Evolutionary conservation across 2,329 filamentous ascomycete species (phyloP), one percentile per base, ranked within the genome.

Genomic region (Aspergillus quadricinctus): DNA sequence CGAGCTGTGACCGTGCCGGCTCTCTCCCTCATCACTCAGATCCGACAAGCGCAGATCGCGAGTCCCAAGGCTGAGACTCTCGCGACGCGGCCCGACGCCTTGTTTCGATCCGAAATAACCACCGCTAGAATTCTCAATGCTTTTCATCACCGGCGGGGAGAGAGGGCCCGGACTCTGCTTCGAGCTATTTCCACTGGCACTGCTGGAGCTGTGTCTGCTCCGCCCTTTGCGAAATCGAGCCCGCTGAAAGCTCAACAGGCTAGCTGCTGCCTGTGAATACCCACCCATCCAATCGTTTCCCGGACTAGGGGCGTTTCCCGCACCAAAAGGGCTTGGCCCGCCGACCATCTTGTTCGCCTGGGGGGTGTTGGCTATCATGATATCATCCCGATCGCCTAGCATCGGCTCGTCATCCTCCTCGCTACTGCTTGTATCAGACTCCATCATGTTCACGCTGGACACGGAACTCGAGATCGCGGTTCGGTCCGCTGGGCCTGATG

Each of bases 51-150:
- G 88, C 21, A 97, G 77, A 65, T 96, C 91, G 63, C 94, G 92
- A 17, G 92, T 92, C 40, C 92, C 91, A 78, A 94, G 86, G 62
- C 90, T 95, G 58, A 97, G 86, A 71, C 91, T 96, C 73, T 97
- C 92, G 46, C 93, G 82, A 48, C 93, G 83, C 8, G 88, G 82
- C 45, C 80, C 72, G 7, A 78, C 72, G 52, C 71, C 78, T 52
- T 77, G 76, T 55, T 78, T 77, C 5, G 76, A 74, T 2, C 77
- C 78, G 67, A 87, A 85, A 65, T 83, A 85, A 11, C 81, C 80
- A 52, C 75, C 77, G 37, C 72, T 73, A 4, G 76, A 73, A 46
- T 76, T 78, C 58, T 86, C 82, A 25, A 82, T 79, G 52, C 79
- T 83, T 59, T 80, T 78, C 61, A 78, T 75, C 0, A 84, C 78